These are phyloP conservation scores for Hanseniaspora uvarum DNA, from an alignment of 1,139 yeast genomes.

Conservation along the genomic window DNA sequence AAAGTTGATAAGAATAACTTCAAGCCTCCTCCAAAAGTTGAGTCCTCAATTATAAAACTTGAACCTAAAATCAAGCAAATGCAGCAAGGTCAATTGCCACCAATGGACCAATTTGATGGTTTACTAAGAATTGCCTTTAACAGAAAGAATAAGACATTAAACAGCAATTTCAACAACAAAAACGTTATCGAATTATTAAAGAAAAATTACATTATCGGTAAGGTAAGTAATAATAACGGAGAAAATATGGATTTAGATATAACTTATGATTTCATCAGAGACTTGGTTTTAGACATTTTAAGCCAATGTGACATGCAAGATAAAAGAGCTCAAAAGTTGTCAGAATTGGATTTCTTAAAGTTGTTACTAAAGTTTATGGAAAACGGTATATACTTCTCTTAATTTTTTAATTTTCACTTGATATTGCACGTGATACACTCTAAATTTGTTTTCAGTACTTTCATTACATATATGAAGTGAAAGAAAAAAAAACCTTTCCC, in stretches of 20 bases:
- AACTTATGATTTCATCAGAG: constrained; percentile 34
- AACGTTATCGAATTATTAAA: constrained; percentile 79
- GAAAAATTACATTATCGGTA: constrained; percentile 72
- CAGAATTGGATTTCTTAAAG: constrained; percentile 84
- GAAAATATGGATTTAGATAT: constrained; percentile 8
- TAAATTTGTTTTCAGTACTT: background rate
- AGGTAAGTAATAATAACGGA: constrained; percentile 36
- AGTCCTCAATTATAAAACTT: constrained; percentile 86
- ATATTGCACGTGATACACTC: background rate
- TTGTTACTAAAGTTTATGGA: constrained; percentile 88
- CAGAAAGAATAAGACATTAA: constrained; percentile 82
- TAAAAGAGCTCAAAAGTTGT: constrained; percentile 86
- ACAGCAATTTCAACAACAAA: constrained; percentile 81
- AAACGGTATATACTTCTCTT: constrained; percentile 94
- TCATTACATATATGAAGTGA: background rate
- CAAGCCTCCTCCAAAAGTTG: constrained; percentile 98
- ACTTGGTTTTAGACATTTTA: constrained; percentile 54
- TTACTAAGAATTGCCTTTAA: constrained; percentile 80
- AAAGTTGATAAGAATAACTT: constrained; percentile 94
- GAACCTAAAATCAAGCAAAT: constrained; percentile 69
- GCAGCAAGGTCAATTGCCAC: constrained; percentile 15
- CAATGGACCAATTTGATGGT: constrained; percentile 93
- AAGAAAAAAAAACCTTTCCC: too few species aligned
- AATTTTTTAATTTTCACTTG: constrained; percentile 20
- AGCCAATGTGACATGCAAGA: constrained; percentile 70